Evolutionary conservation across 1,284 basidiomycete species (phyloP).

Genomic region (Erythrobasidium hasegawianum): DNA sequence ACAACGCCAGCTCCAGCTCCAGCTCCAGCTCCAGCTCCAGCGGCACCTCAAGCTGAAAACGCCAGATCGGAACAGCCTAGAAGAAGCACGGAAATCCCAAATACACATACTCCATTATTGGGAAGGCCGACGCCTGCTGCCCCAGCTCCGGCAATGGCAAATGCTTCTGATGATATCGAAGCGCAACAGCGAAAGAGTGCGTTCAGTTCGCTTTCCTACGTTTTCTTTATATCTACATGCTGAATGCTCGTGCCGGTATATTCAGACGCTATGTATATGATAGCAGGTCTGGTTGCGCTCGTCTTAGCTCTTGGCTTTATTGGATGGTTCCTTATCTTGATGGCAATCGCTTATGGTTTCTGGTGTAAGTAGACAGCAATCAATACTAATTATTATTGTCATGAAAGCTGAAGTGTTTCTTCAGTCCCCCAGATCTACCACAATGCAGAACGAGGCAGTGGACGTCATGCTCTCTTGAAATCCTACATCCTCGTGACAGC

Average conservation of each 20-base stretch:
- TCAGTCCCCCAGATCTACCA: constrained; percentile 47
- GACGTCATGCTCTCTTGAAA: constrained; percentile 40
- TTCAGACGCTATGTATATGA: background rate
- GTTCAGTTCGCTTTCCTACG: too few relatives aligned
- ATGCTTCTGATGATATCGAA: background rate
- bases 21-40: constrained; percentile 23
- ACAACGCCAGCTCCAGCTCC: too few relatives aligned
- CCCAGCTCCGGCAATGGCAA: background rate
- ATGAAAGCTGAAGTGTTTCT: background rate
- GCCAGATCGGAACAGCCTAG: background rate
- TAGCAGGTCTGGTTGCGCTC: background rate
- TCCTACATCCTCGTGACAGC: constrained; percentile 47
- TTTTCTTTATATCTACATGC: too few relatives aligned
- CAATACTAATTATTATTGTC: too few relatives aligned
- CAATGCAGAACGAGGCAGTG: constrained; percentile 44
- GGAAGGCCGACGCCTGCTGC: constrained; percentile 2
- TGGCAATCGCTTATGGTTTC: constrained; percentile 42
- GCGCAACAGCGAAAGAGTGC: constrained; percentile 9
- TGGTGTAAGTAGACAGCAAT: constrained; percentile 45
- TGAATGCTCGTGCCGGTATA: background rate
- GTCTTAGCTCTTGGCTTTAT: constrained; percentile 35
- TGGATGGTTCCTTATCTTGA: constrained; percentile 41
- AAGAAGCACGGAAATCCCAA: constrained; percentile 10
- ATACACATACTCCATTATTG: constrained; percentile 16
- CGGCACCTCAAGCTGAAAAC: constrained; percentile 12